These are phyloP conservation scores for Trichophaea hybrida DNA, from an alignment of 2,329 filamentous ascomycete species.

Conservation along the genomic window DNA sequence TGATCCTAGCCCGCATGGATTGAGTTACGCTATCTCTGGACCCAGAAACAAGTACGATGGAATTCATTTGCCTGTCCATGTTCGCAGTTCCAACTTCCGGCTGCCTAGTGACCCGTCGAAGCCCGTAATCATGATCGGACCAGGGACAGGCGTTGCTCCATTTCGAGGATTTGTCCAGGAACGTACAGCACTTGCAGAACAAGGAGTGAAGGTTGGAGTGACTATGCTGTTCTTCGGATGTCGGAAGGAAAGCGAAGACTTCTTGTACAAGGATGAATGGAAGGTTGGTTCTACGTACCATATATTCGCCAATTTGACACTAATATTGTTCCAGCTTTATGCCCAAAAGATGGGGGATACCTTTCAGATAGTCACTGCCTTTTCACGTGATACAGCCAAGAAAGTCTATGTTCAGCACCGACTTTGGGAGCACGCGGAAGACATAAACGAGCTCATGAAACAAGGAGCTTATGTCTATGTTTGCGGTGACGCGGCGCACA, in stretches of 20 bases:
- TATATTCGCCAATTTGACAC: not conserved
- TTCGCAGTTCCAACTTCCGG: conserved; percentile 98
- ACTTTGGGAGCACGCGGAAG: conserved; percentile 64
- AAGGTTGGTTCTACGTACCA: conserved; percentile 46
- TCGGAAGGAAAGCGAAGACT: conserved; percentile 75
- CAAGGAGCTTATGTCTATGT: conserved; percentile 93
- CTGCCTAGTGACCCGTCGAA: conserved; percentile 87
- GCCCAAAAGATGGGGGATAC: conserved; percentile 71
- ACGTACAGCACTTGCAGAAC: conserved; percentile 65
- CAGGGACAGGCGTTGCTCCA: conserved; percentile 89
- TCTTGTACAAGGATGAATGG: conserved; percentile 84
- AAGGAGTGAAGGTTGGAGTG: conserved; percentile 69
- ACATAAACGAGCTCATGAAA: conserved; percentile 76
- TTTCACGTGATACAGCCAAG: conserved; percentile 72
- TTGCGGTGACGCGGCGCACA: conserved; percentile 92
- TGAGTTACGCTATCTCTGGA: conserved; percentile 74
- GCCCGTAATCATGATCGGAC: conserved; percentile 90
- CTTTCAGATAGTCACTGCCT: conserved; percentile 82
- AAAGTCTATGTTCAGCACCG: conserved; percentile 97
- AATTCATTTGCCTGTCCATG: conserved; percentile 84
- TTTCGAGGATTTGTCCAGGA: conserved; percentile 95
- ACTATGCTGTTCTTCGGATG: conserved; percentile 93
- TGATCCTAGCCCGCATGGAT: conserved; percentile 63
- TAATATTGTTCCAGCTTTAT: conserved; percentile 49
- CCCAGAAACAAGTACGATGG: conserved; percentile 96